Evolutionary conservation across 1,284 basidiomycete species (phyloP), one percentile per base, ranked within the genome.

Genomic region (Pseudozyma sp.): DNA sequence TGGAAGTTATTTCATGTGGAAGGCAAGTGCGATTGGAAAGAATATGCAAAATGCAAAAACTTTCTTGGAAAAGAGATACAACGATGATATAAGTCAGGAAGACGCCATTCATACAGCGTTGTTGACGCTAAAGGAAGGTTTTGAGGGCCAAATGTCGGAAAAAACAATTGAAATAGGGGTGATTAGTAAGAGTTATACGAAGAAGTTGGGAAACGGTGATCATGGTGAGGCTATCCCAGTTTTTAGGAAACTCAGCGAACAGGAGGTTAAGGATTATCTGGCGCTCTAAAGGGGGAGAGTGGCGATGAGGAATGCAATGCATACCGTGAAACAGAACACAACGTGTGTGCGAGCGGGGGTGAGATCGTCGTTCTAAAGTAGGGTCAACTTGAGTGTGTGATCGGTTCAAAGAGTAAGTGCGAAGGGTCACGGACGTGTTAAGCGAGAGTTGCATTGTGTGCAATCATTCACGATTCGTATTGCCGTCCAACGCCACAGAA

Each of bases 21-120:
- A 99, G 86, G 97, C 97, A 13, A 96, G 93, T 84, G 97, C 97
- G 14, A 99, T 99, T 82, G 97, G 97, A 43, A 99, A 99, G 88
- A 99, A 99, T 87, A 98, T 98, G 94, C 91, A 95, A 59, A 99
- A 99, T 84, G 97, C 95, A 57, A 99, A 99, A 87, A 98, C 97
- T 2, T 99, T 99, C 87, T 87, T 99, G 77, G 97, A 99, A 87
- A 99, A 99, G 87, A 45, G 82, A n/a, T 99, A 99, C 88, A 97
- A 97, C 87, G 96, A 99, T 87, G 97, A 99, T 83, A 96, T 99
- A 82, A 97, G 95, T 76, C 88, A 99, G 62, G 97, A 99, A 87
- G 97, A 99, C 85, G 97, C 97, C 21, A 99, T 99, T 80, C 97
- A 99, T 87, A 99, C 97, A 9, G 96, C 97, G n/a, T 90, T 99